Evolutionary conservation across 2,329 filamentous ascomycete species (phyloP).

Genomic region (Cladosporium sp.): DNA sequence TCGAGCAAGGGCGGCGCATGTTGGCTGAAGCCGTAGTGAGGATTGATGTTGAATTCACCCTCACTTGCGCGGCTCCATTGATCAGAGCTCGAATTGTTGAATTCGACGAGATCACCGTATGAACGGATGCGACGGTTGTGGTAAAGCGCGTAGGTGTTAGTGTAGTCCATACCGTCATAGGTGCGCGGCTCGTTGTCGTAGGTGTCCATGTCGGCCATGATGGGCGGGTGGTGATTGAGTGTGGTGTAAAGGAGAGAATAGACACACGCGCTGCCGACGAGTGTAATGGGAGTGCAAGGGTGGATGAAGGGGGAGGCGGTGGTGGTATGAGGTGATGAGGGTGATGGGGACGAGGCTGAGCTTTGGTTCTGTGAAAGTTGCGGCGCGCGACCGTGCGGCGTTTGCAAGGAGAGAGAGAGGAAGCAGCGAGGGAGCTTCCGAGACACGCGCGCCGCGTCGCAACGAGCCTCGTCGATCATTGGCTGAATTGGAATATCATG

Average conservation of each 20-base stretch:
- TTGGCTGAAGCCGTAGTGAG: conserved; percentile 16
- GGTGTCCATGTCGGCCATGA: conserved; percentile 55
- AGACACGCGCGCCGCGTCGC: conserved; percentile 6
- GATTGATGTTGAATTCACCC: conserved; percentile 20
- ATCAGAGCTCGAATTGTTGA: conserved; percentile 17
- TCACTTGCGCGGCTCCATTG: conserved; percentile 14
- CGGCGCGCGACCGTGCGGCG: background rate
- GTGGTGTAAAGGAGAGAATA: conserved; percentile 8
- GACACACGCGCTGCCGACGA: background rate
- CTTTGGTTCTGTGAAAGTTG: conserved; percentile 4
- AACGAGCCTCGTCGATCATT: background rate
- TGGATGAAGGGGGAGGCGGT: conserved; percentile 10
- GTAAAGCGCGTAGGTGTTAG: background rate
- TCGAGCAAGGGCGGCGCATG: background rate
- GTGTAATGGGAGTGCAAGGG: background rate
- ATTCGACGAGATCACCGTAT: conserved; percentile 14
- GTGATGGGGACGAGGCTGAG: conserved; percentile 4
- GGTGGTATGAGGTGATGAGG: conserved; percentile 10
- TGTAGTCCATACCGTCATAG: conserved; percentile 61
- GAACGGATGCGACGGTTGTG: conserved; percentile 9
- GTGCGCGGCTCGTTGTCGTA: conserved; percentile 66
- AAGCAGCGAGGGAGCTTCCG: conserved; percentile 2
- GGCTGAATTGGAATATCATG: background rate
- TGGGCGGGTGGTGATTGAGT: background rate
- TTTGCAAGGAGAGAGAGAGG: background rate